phyloP scores from a whole-genome alignment of 495 filamentous ascomycete species.

The Lentithecium fluviatile region DNA sequence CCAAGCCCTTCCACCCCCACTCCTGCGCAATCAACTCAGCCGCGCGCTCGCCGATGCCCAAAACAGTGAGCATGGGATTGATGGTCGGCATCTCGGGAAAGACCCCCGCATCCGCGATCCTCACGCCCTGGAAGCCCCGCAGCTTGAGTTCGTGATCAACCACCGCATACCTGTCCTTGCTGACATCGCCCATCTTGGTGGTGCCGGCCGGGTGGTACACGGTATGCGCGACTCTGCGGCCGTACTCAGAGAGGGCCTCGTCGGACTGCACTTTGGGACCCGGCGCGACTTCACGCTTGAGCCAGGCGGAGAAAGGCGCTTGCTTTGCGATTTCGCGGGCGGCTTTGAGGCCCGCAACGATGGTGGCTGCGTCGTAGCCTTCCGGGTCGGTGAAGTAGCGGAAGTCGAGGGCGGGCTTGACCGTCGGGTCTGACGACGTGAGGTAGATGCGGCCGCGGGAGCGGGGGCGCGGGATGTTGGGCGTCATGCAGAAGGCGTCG shows the following conservation, averaged over 20 bases:
- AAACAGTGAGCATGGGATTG: slow-evolving; percentile 68
- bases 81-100: slow-evolving; percentile 66
- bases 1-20: slow-evolving; percentile 58
- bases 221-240: slow-evolving; percentile 71
- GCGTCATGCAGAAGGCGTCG: slow-evolving; percentile 88
- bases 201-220: slow-evolving; percentile 86
- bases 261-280: slow-evolving; percentile 67
- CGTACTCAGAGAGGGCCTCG: slow-evolving; percentile 72
- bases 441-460: slow-evolving; percentile 71
- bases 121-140: slow-evolving; percentile 56
- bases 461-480: slow-evolving; percentile 81
- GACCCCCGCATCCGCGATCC: slow-evolving; percentile 67
- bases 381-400: slow-evolving; percentile 83
- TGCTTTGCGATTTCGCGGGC: slow-evolving; percentile 69
- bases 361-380: slow-evolving; percentile 77
- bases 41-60: slow-evolving; percentile 62
- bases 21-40: slow-evolving; percentile 64
- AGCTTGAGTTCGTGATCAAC: slow-evolving; percentile 60
- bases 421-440: slow-evolving; percentile 64
- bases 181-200: slow-evolving; percentile 77
- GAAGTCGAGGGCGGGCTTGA: slow-evolving; percentile 83
- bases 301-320: slow-evolving; percentile 73
- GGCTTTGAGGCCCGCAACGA: slow-evolving; percentile 73
- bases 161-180: slow-evolving; percentile 62
- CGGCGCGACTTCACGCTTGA: slow-evolving; percentile 76